Evolutionary conservation across 805 yeast species (phyloP).

Genomic region (Pichia heedii): DNA sequence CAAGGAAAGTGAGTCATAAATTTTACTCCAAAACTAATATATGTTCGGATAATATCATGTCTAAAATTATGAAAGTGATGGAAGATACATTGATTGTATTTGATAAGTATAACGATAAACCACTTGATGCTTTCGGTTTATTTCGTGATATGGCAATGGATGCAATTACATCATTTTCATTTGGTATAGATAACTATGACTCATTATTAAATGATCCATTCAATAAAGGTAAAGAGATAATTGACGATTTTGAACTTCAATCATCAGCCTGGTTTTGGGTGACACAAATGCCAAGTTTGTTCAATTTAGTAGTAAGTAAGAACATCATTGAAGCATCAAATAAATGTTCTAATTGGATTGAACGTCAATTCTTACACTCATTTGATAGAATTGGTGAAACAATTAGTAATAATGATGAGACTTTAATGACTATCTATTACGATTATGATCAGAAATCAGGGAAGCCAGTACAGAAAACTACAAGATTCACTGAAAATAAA

Average conservation of each 20-base stretch:
- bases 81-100: constrained; percentile 21
- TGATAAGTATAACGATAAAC: constrained; percentile 13
- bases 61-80: constrained; percentile 28
- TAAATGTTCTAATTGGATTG: constrained; percentile 38
- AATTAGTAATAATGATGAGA: constrained; percentile 10
- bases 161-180: constrained; percentile 50
- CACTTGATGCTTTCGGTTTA: constrained; percentile 49
- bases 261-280: constrained; percentile 61
- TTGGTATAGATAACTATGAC: constrained; percentile 43
- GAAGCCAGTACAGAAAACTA: constrained; percentile 4
- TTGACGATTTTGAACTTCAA: constrained; percentile 37
- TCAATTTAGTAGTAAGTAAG: constrained; percentile 34
- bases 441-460: background rate
- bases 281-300: constrained; percentile 47
- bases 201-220: constrained; percentile 32
- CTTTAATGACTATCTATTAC: constrained; percentile 21
- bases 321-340: constrained; percentile 31
- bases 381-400: constrained; percentile 11
- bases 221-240: constrained; percentile 32
- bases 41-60: constrained; percentile 25
- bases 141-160: constrained; percentile 70
- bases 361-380: constrained; percentile 20
- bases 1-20: constrained; percentile 33
- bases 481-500: constrained; percentile 14
- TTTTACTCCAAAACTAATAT: constrained; percentile 38